Percentiles rank a stretch among this genome's conserved stretches.
Conservation (phyloP, 2,329 filamentous ascomycete genomes). For the Exophiala spinifera region DNA sequence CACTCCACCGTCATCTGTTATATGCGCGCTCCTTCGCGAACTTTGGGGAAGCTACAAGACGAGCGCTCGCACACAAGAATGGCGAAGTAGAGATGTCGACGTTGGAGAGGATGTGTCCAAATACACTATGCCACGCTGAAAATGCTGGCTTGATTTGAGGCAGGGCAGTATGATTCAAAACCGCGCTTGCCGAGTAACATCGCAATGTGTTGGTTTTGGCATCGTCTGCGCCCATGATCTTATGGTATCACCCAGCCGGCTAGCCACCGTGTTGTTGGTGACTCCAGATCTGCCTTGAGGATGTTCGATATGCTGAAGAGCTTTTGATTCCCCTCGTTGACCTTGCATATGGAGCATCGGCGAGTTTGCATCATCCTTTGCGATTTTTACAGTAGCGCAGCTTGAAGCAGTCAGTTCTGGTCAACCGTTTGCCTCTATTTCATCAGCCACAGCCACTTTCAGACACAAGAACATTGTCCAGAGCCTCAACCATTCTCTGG, state of each 20-base stretch:
- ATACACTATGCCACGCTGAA: constrained; percentile 18
- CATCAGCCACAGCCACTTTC: background rate
- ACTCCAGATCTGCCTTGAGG: constrained; percentile 22
- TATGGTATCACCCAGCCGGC: constrained; percentile 15
- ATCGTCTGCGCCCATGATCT: constrained; percentile 14
- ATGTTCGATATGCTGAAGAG: constrained; percentile 20
- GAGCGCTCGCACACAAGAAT: constrained; percentile 3
- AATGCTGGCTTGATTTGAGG: constrained; percentile 22
- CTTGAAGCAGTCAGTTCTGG: constrained; percentile 2
- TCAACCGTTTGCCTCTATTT: background rate
- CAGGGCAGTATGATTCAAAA: constrained; percentile 10
- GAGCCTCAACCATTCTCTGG: too few species aligned
- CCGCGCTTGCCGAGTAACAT: constrained; percentile 9
- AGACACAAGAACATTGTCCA: background rate
- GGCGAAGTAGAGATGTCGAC: constrained; percentile 14
- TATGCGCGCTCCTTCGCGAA: constrained; percentile 30
- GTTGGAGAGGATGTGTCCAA: constrained; percentile 19
- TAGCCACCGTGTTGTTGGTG: constrained; percentile 22
- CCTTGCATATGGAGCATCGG: constrained; percentile 23
- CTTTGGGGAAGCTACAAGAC: constrained; percentile 5
- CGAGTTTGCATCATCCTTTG: constrained; percentile 15
- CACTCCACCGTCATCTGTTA: constrained; percentile 40
- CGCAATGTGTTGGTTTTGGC: constrained; percentile 9
- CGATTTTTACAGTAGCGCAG: constrained; percentile 12
- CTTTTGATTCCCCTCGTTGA: constrained; percentile 11